phyloP scores from a whole-genome alignment of 345 rosid species.

The Lepidium africanum region DNA sequence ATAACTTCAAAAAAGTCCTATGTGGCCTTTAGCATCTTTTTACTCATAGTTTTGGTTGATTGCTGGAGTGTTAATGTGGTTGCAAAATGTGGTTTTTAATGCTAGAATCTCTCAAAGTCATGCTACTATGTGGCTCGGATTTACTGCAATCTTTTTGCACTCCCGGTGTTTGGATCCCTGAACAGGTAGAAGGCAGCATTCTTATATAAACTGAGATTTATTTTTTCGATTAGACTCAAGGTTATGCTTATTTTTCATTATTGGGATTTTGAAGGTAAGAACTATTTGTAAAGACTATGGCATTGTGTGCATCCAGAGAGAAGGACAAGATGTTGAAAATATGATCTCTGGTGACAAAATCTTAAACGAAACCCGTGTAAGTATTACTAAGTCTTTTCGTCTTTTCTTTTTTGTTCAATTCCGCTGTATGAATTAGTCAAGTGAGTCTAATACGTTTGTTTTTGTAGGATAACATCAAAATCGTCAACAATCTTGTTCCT shows the following conservation, averaged over 20 bases:
- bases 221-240: neutral
- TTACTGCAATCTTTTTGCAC: slow-evolving; percentile 63
- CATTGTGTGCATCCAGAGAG: slow-evolving; percentile 77
- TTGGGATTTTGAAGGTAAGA: slow-evolving; percentile 39
- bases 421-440: neutral
- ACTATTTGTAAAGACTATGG: slow-evolving; percentile 70
- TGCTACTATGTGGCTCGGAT: slow-evolving; percentile 96
- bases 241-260: neutral
- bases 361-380: slow-evolving; percentile 46
- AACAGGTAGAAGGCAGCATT: slow-evolving; percentile 44
- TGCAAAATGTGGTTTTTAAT: neutral
- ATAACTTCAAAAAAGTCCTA: neutral
- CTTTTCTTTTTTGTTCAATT: neutral
- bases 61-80: neutral
- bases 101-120: slow-evolving; percentile 59
- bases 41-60: neutral
- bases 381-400: neutral
- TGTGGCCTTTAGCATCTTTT: neutral
- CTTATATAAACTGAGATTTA: neutral
- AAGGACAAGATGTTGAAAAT: slow-evolving; percentile 63
- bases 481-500: slow-evolving; percentile 58
- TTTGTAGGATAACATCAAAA: slow-evolving; percentile 53
- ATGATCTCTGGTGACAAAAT: slow-evolving; percentile 43
- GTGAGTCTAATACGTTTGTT: neutral
- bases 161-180: slow-evolving; percentile 82